Evolutionary conservation across 140 eudicot species (phyloP), one percentile per base, ranked within the genome.

Genomic region (Bidens hawaiensis): DNA sequence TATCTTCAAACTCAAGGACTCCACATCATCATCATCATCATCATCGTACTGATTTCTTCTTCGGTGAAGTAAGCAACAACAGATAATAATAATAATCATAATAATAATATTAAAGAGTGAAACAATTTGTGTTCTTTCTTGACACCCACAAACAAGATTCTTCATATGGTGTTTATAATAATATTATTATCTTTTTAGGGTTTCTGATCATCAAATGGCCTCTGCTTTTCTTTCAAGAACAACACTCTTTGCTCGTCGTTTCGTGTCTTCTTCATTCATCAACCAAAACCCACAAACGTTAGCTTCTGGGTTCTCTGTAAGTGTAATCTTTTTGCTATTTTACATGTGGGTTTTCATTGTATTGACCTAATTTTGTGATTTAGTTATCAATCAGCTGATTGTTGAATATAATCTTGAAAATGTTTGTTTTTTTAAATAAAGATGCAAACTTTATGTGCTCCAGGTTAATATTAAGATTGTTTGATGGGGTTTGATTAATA

Each of bases 171-270:
- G 71, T 64, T 57, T 11, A 60, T 5, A 21, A 28, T 3, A 30
- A 50, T 2, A 18, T 51, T 2, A 18, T 51, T 6, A 64, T 60
- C 58, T 60, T 48, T 53, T 31, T 26, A 56, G 62, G 71, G 67
- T 26, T 68, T 73, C 72, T 62, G 56, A 65, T 51, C 68, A 65
- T 51, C 68, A 51, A 67, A 85, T 85, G 94, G 89, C 89, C 25
- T 79, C 94, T 10, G 68, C 82, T 68, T 68, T 85, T 42, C 34
- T 82, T 22, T 82, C 89, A 36, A 82, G 76, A 79, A 79, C 82
- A 79, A 79, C 82, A 57, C 65, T 82, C 30, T 82, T 68, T 48
- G 78, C 94, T 30, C 68, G 26, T 49, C 78, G 78, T 38, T 25
- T 65, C 62, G 62, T 67, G 31, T 49, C 69, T 2, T 59, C 78